Percentiles rank a stretch among this genome's conserved stretches.
phyloP scores from a whole-genome alignment of 169 alveolate genomes.

The Cryptosporidium viatorum region DNA sequence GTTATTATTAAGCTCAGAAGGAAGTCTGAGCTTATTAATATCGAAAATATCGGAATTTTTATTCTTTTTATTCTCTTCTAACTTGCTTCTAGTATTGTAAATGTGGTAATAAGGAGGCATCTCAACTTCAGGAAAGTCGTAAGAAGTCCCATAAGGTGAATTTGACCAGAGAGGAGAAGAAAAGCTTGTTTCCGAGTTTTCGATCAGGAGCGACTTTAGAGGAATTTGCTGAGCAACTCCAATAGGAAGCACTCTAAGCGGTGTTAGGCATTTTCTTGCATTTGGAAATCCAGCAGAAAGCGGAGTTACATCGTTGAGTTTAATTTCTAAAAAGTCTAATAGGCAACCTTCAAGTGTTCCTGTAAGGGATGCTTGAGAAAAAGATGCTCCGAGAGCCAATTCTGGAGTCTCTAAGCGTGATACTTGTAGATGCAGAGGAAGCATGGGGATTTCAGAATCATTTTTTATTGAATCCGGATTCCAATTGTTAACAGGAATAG shows the following conservation, averaged over 20 bases:
- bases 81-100: background rate
- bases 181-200: conserved; percentile 39
- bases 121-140: conserved; percentile 52
- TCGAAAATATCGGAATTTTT: background rate
- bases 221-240: conserved; percentile 61
- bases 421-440: conserved; percentile 39
- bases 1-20: conserved; percentile 32
- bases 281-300: conserved; percentile 57
- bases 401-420: conserved; percentile 31
- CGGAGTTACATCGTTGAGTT: conserved; percentile 63
- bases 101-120: conserved; percentile 67
- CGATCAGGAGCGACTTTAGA: conserved; percentile 23
- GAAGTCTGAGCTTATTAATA: conserved; percentile 11
- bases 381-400: conserved; percentile 32
- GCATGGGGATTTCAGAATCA: background rate
- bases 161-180: conserved; percentile 70
- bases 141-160: conserved; percentile 60
- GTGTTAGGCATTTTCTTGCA: conserved; percentile 61
- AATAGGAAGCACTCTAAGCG: conserved; percentile 48
- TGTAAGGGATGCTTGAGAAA: conserved; percentile 47
- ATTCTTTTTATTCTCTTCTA: background rate
- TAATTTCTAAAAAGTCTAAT: conserved; percentile 37
- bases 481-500: conserved; percentile 44
- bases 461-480: background rate
- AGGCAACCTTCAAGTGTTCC: conserved; percentile 66